Evolutionary conservation across 768 basidiomycete species (phyloP), one percentile per base, ranked within the genome.

Genomic region (Agaricus blazei): DNA sequence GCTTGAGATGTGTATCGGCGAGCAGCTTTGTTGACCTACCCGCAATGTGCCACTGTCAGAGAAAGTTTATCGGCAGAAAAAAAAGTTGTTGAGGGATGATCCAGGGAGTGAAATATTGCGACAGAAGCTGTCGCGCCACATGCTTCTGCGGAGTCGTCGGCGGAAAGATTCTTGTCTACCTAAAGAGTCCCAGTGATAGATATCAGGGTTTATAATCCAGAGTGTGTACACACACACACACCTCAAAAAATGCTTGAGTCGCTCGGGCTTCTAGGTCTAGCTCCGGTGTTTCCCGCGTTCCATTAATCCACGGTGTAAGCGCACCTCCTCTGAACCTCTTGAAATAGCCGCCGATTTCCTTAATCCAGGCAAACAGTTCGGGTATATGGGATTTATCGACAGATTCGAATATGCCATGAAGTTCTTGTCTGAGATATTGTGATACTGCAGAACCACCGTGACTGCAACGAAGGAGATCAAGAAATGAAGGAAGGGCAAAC

Each of bases 111-210:
- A n/a, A 98, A 74, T 38, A 98, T 77, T 0, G 85, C 92, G 1
- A 97, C 82, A 1, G 94, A 96, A 7, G 92, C 93, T 2, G 94
- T 96, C 12, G 93, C 91, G 2, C 97, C 97, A 60, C 87, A 91
- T 38, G 79, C 72, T 65, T 85, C 83, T 0, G 90, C 85, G 56
- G 84, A 78, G 27, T 77, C 77, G 60, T 90, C 83, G 37, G 75
- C 77, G 4, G 89, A 83, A 19, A 95, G 71, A 52, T 82, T 77
- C 63, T 82, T 82, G 66, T 96, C 93, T 50, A 86, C 86, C 88
- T 92, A 53, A 24, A 31, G 31, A 5, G 23, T 4, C 23, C 34
- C 34, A 34, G 51, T 50, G 62, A 43, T 58, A 45, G 40, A 9
- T 49, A 51, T 43, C 29, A 50, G 51, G 26, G 31, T 48, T 8